Percentiles rank a stretch among this genome's conserved stretches.
Conservation (phyloP, 1,139 yeast species). For the Geotrichum bryndzae region DNA sequence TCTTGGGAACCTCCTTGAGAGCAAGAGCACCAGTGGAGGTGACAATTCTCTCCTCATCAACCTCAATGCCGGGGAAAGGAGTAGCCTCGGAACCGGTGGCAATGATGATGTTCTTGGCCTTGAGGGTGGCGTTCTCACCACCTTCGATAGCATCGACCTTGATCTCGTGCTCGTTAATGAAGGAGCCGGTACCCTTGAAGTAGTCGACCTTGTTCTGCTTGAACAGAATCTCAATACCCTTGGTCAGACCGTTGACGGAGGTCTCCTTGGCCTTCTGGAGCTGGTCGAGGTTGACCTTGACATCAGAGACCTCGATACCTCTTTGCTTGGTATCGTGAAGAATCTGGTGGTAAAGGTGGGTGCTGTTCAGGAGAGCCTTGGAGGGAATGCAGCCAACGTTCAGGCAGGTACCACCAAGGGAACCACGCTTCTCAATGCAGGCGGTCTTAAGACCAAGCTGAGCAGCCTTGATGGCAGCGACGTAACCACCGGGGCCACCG, state of each 20-base stretch:
- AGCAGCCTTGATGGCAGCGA: conserved; percentile 98
- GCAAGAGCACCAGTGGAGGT: conserved; percentile 89
- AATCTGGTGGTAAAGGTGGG: conserved; percentile 86
- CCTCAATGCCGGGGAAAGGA: conserved; percentile 96
- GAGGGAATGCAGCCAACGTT: conserved; percentile 99
- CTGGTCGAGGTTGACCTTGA: conserved; percentile 63
- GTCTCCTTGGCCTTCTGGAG: conserved; percentile 91
- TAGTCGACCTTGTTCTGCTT: conserved; percentile 93
- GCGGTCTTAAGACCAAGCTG: conserved; percentile 93
- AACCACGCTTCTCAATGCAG: conserved; percentile 93
- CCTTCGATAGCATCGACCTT: conserved; percentile 87
- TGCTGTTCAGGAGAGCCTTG: conserved; percentile 88
- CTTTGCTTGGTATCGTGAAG: conserved; percentile 76
- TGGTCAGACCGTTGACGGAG: conserved; percentile 81
- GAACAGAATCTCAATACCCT: conserved; percentile 90
- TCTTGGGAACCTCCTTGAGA: conserved; percentile 85
- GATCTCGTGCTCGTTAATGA: conserved; percentile 71
- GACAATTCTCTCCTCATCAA: conserved; percentile 96
- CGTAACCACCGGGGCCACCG: conserved; percentile 98
- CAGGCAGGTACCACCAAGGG: conserved; percentile 95
- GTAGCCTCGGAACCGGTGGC: conserved; percentile 99
- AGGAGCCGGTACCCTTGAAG: conserved; percentile 89
- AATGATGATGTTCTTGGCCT: conserved; percentile 82
- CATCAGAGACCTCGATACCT: conserved; percentile 86
- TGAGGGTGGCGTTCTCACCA: conserved; percentile 56